A percentile compares a stretch with the other conserved stretches of the same genome.
phyloP scores from a whole-genome alignment of 1,139 yeast species.

The Geotrichum klebahnii region DNA sequence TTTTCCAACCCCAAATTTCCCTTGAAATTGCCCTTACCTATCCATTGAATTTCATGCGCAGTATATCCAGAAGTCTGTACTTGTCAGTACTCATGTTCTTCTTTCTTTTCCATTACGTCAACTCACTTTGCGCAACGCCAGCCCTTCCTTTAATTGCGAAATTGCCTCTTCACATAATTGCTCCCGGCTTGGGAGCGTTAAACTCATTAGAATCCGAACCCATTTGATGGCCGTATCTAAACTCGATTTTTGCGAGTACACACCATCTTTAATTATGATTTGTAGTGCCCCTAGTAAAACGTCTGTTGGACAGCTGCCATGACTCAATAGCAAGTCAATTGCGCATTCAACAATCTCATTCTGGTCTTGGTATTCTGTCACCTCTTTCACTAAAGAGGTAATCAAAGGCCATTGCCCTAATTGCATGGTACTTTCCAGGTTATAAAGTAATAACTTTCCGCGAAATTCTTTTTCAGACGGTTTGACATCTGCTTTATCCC shows the following conservation, averaged over 20 bases:
- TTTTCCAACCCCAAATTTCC: background rate
- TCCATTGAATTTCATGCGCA: slow-evolving; percentile 23
- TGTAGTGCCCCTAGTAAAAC: slow-evolving; percentile 16
- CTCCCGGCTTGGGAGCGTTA: slow-evolving; percentile 21
- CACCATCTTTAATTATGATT: slow-evolving; percentile 19
- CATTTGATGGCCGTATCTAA: slow-evolving; percentile 18
- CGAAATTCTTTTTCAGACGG: slow-evolving; percentile 2
- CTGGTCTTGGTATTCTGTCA: slow-evolving; percentile 4
- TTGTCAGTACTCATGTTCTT: too few species aligned
- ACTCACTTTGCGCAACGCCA: slow-evolving; percentile 19
- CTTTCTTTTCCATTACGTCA: too few species aligned
- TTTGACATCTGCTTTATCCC: background rate
- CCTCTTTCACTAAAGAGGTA: slow-evolving; percentile 10
- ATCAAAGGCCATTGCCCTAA: slow-evolving; percentile 16
- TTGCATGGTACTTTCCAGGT: slow-evolving; percentile 20
- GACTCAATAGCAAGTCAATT: slow-evolving; percentile 20
- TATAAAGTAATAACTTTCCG: slow-evolving; percentile 19
- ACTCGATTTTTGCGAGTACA: slow-evolving; percentile 9
- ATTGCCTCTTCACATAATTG: slow-evolving; percentile 19
- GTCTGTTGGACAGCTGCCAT: slow-evolving; percentile 14
- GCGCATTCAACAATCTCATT: slow-evolving; percentile 13
- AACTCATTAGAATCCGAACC: slow-evolving; percentile 20
- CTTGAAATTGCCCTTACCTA: slow-evolving; percentile 13
- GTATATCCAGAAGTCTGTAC: slow-evolving; percentile 15
- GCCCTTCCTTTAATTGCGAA: slow-evolving; percentile 19